Evolutionary conservation across 805 yeast genomes (phyloP), one percentile per base, ranked within the genome.

Genomic region (Lachancea meyersii): DNA sequence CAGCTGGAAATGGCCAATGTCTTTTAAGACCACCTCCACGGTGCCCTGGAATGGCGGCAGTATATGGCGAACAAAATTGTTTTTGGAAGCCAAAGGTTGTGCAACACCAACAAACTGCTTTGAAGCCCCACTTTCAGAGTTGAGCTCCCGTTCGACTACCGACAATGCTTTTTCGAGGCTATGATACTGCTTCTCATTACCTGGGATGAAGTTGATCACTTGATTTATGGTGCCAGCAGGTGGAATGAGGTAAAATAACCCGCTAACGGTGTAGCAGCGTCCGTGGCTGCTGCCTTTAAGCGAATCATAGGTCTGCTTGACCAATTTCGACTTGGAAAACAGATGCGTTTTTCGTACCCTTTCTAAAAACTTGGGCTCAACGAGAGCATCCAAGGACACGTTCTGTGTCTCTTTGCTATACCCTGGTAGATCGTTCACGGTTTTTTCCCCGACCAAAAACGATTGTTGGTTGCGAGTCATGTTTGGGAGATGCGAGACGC

Each of bases 11-110:
- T 72, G 79, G 0, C 93, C 93, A n/a, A 79, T 56, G 46, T 78
- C 79, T 40, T 75, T 76, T 8, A 84, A 50, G 2, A 84, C 82
- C 21, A 84, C 52, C 52, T 84, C 94, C 8, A 84, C 63, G 4
- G 74, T 57, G 0, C 91, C 91, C 45, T 62, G 67, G 51, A 83
- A 83, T n/a, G 86, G 85, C 0, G 93, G 91, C 3, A 84, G 67
- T 2, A 75, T 67, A 48, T 71, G 80, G 44, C 77, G 63, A 1
- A 55, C 61, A 48, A 70, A 53, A 2, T 64, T 55, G 1, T 57
- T 50, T 30, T 45, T 49, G 18, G 48, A 32, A 23, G 54, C 44
- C 10, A 48, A 20, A 5, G 16, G 33, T 9, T 46, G 19, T 13
- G 42, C 33, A 4, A 60, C 43, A 9, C 59, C 64, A 43, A 61